Conservation (phyloP, 176 grass and related monocot genomes). For the Otatea glauca region DNA sequence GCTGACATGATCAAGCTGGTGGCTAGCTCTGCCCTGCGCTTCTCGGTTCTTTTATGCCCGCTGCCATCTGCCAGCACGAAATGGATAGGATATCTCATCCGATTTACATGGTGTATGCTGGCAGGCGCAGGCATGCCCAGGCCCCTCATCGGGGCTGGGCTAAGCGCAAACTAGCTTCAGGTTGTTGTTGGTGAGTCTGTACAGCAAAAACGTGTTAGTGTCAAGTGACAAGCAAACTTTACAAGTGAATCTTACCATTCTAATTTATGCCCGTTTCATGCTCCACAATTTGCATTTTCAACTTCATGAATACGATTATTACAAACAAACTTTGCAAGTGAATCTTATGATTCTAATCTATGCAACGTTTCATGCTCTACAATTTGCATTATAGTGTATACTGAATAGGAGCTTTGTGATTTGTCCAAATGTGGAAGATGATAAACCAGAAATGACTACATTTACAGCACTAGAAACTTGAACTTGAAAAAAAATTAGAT, state of each 20-base stretch:
- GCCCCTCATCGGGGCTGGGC: constrained; percentile 98
- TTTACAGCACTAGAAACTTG: not conserved
- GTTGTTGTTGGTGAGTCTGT: constrained; percentile 74
- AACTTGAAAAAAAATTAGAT: not conserved
- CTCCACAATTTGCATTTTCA: not conserved
- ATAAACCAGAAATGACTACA: not conserved
- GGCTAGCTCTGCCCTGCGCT: not conserved
- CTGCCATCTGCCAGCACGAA: constrained; percentile 60
- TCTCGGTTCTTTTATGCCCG: constrained; percentile 65
- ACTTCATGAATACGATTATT: not conserved
- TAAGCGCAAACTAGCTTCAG: constrained; percentile 84
- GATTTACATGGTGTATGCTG: constrained; percentile 34
- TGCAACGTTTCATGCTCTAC: not conserved
- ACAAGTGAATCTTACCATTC: not conserved
- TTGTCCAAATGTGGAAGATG: not conserved
- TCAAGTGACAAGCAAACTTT: constrained; percentile 10
- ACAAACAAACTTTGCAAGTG: constrained; percentile 3
- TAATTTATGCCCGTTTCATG: not conserved
- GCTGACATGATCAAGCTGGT: constrained; percentile 3
- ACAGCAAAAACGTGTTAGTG: not conserved
- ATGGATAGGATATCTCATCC: constrained; percentile 7
- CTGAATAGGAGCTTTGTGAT: not conserved
- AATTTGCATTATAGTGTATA: not conserved
- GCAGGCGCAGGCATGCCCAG: constrained; percentile 93
- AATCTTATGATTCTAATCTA: not conserved